phyloP scores from a whole-genome alignment of 352 stramenopile genomes.

The Pythium scleroteichum region DNA sequence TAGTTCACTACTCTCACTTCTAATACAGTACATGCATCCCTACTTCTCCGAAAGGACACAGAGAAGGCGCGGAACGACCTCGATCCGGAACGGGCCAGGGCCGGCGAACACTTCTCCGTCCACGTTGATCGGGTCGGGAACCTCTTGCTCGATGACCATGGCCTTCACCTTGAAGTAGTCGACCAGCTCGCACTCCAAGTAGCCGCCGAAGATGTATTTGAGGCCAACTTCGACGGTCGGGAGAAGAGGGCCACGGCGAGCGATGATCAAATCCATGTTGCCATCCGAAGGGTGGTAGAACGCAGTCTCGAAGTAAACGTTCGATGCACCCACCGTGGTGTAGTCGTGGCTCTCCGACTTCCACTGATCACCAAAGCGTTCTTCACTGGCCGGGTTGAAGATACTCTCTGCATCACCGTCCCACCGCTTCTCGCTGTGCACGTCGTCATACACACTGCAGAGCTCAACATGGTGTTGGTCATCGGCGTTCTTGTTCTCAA shows the following conservation, averaged over 20 bases:
- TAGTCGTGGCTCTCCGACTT: slow-evolving; percentile 49
- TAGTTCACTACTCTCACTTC: background rate
- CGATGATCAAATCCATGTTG: slow-evolving; percentile 80
- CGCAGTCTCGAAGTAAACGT: slow-evolving; percentile 83
- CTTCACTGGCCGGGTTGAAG: slow-evolving; percentile 57
- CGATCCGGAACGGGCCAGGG: slow-evolving; percentile 65
- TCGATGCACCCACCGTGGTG: slow-evolving; percentile 61
- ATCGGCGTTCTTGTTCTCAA: slow-evolving; percentile 52
- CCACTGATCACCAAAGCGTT: slow-evolving; percentile 61
- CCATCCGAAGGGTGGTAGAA: slow-evolving; percentile 78
- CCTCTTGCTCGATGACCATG: slow-evolving; percentile 65
- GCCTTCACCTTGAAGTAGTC: slow-evolving; percentile 82
- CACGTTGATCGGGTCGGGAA: slow-evolving; percentile 69
- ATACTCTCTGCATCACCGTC: slow-evolving; percentile 58
- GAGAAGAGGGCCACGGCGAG: slow-evolving; percentile 46
- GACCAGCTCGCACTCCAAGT: slow-evolving; percentile 57
- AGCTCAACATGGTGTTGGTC: slow-evolving; percentile 76
- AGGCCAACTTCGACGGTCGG: slow-evolving; percentile 52
- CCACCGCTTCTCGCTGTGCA: slow-evolving; percentile 54
- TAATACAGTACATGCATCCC: background rate
- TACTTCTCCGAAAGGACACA: slow-evolving; percentile 82
- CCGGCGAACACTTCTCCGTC: slow-evolving; percentile 72
- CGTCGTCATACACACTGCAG: slow-evolving; percentile 76
- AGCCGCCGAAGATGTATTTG: slow-evolving; percentile 57
- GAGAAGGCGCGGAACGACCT: slow-evolving; percentile 70